Conservation (phyloP, 2,329 filamentous ascomycete genomes). For the Pseudonectria foliicola region DNA sequence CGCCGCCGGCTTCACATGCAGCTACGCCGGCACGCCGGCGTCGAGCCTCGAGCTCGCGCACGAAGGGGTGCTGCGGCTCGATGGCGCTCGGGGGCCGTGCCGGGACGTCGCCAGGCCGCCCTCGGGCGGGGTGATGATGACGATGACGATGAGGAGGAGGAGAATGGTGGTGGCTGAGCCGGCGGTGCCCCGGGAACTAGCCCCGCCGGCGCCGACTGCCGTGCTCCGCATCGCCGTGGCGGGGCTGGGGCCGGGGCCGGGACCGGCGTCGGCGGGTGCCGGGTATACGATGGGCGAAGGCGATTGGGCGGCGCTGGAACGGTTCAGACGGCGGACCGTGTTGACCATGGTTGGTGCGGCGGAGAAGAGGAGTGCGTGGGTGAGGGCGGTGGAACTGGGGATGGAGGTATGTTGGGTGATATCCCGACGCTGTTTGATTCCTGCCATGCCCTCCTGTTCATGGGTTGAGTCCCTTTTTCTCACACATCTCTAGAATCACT, state of each 20-base stretch:
- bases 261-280: background rate
- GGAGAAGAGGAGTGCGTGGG: constrained; percentile 26
- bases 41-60: constrained; percentile 17
- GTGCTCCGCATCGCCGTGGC: constrained; percentile 18
- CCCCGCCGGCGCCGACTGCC: constrained; percentile 8
- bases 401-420: constrained; percentile 32
- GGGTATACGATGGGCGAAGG: constrained; percentile 25
- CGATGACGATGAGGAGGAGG: too few relatives aligned
- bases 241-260: constrained; percentile 11
- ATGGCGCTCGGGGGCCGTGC: constrained; percentile 8
- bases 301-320: constrained; percentile 30
- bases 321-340: constrained; percentile 37
- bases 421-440: too few relatives aligned
- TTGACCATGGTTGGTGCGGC: constrained; percentile 30
- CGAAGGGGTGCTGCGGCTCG: constrained; percentile 9
- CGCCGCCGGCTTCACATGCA: constrained; percentile 40
- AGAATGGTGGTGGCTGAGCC: too few relatives aligned
- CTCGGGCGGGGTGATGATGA: too few relatives aligned
- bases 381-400: constrained; percentile 31
- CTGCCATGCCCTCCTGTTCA: too few relatives aligned
- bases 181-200: background rate
- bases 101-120: constrained; percentile 2
- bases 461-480: too few relatives aligned
- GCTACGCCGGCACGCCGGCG: constrained; percentile 29
- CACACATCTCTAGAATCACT: constrained; percentile 39